A percentile compares a stretch with the other conserved stretches of the same genome.
These are phyloP conservation scores for Saccharomyces mikatae DNA, from an alignment of 805 yeast genomes.

Conservation along the genomic window DNA sequence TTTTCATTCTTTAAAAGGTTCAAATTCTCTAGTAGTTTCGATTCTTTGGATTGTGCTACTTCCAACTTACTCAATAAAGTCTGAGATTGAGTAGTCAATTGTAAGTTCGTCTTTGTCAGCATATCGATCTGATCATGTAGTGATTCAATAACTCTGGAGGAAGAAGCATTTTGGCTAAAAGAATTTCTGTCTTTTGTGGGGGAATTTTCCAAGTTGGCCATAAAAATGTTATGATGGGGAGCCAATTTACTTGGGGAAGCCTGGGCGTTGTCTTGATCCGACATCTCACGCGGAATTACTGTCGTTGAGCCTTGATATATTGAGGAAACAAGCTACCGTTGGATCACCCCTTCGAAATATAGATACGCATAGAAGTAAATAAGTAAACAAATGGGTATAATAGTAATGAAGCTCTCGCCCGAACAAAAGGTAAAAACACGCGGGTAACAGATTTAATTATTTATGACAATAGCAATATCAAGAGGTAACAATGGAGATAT, in stretches of 20 bases:
- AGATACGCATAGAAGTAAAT: neutral
- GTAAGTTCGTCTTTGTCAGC: constrained; percentile 35
- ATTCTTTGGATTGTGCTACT: constrained; percentile 33
- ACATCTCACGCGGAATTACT: neutral
- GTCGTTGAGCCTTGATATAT: neutral
- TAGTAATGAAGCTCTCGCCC: neutral
- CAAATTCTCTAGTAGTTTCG: constrained; percentile 43
- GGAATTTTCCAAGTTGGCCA: constrained; percentile 4
- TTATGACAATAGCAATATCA: neutral
- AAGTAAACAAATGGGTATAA: neutral
- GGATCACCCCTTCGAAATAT: neutral
- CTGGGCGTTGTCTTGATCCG: neutral
- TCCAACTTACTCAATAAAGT: constrained; percentile 49
- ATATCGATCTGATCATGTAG: constrained; percentile 45
- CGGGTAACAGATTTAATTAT: neutral
- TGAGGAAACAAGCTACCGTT: neutral
- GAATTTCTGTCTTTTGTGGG: neutral
- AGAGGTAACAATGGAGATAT: neutral
- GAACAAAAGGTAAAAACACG: neutral
- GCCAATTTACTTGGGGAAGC: constrained; percentile 1
- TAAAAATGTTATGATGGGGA: constrained; percentile 14
- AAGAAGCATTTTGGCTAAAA: neutral
- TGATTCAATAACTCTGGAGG: constrained; percentile 34
- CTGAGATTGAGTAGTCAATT: constrained; percentile 33
- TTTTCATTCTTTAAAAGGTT: constrained; percentile 71